Evolutionary conservation across 352 stramenopile species (phyloP).

Genomic region (Achlya hypogyna): DNA sequence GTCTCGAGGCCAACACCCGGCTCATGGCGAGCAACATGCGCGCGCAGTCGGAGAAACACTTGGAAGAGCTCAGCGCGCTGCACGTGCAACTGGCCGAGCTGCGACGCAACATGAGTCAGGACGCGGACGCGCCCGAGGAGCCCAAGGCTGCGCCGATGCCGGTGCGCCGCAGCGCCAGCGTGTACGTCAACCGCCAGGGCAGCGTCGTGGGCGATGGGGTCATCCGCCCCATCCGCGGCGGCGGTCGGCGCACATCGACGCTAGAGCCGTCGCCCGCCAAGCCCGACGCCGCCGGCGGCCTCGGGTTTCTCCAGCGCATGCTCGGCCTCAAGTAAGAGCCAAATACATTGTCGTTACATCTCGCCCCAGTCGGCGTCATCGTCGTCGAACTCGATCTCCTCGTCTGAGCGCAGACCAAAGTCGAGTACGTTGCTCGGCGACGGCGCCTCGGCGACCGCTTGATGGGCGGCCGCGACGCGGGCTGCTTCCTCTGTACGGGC

Average conservation of each 20-base stretch:
- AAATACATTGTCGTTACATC: conserved; percentile 38
- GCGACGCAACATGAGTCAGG: conserved; percentile 26
- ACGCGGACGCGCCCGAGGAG: conserved; percentile 29
- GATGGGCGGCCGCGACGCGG: conserved; percentile 22
- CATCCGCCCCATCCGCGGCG: conserved; percentile 10
- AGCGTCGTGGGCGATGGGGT: conserved; percentile 1
- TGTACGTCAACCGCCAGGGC: conserved; percentile 5
- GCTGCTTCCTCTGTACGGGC: conserved; percentile 25
- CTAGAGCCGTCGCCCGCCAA: background rate
- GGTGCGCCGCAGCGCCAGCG: conserved; percentile 32
- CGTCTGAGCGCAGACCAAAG: conserved; percentile 56
- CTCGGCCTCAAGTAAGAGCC: conserved; percentile 1
- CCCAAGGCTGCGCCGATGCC: conserved; percentile 58
- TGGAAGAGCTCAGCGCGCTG: conserved; percentile 78
- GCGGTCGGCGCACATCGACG: background rate
- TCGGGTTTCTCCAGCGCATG: conserved; percentile 8
- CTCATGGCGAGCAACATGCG: conserved; percentile 85
- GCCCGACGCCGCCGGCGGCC: background rate
- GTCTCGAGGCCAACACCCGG: conserved; percentile 82
- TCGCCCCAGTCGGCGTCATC: conserved; percentile 78
- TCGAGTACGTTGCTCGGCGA: conserved; percentile 46
- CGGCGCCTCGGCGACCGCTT: conserved; percentile 24
- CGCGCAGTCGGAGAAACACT: conserved; percentile 79
- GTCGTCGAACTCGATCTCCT: conserved; percentile 70
- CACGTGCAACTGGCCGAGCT: conserved; percentile 81